Evolutionary conservation across 805 yeast species (phyloP).

Genomic region (Candida peoriensis): DNA sequence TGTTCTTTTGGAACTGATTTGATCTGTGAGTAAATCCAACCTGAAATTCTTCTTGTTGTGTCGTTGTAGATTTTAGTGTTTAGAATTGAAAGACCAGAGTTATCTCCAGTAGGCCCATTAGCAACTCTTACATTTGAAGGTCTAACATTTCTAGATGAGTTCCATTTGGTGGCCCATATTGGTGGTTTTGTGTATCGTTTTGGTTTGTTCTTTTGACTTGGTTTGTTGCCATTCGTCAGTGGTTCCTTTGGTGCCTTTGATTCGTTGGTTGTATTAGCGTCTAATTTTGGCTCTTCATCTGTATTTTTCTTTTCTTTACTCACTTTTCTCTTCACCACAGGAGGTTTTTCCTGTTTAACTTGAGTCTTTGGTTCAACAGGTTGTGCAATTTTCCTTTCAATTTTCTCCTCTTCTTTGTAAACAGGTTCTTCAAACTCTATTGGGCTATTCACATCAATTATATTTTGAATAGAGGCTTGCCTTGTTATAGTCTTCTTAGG

Average conservation of each 20-base stretch:
- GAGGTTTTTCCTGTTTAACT: not conserved
- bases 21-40: slow-evolving; percentile 84
- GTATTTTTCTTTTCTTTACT: slow-evolving; percentile 1
- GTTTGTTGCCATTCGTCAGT: slow-evolving; percentile 4
- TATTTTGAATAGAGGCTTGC: slow-evolving; percentile 14
- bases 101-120: slow-evolving; percentile 1
- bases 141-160: slow-evolving; percentile 3
- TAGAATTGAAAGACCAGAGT: slow-evolving; percentile 43
- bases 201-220: slow-evolving; percentile 39
- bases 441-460: slow-evolving; percentile 13
- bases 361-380: slow-evolving; percentile 1
- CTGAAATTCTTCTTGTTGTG: slow-evolving; percentile 72
- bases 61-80: slow-evolving; percentile 79
- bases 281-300: slow-evolving; percentile 17
- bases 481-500: slow-evolving; percentile 17
- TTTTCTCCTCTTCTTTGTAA: slow-evolving; percentile 4
- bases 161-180: slow-evolving; percentile 78
- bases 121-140: slow-evolving; percentile 1
- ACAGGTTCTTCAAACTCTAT: slow-evolving; percentile 12
- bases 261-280: not conserved
- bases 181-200: slow-evolving; percentile 62
- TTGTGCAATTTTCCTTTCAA: slow-evolving; percentile 1
- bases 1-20: slow-evolving; percentile 53
- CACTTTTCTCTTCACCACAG: slow-evolving; percentile 2
- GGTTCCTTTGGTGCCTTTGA: slow-evolving; percentile 1